phyloP scores from a whole-genome alignment of 75 land plant species.

The Pinus taeda region DNA sequence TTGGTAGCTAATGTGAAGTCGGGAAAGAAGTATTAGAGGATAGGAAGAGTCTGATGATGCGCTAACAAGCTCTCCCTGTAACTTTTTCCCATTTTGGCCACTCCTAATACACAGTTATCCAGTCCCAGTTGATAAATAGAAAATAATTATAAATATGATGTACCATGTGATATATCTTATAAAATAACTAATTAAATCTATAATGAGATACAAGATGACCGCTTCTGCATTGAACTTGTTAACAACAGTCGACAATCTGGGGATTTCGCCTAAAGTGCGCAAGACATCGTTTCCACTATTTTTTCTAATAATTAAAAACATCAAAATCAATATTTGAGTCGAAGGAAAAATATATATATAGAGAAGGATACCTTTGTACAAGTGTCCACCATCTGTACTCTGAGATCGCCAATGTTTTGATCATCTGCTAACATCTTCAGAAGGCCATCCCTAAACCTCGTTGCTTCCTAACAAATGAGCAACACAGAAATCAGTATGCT shows the following conservation, averaged over 20 bases:
- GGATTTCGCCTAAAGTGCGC: not conserved
- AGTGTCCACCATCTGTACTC: slow-evolving; percentile 3
- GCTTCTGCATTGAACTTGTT: not conserved
- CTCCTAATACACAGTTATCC: too few relatives aligned
- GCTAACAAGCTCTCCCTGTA: too few relatives aligned
- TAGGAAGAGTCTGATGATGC: too few relatives aligned
- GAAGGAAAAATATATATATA: not conserved
- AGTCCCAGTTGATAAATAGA: too few relatives aligned
- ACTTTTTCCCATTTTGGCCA: too few relatives aligned
- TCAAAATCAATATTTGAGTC: not conserved
- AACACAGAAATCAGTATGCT: not conserved
- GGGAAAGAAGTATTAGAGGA: too few relatives aligned
- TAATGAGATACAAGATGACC: not conserved
- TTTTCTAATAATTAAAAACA: not conserved
- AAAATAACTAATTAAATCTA: too few relatives aligned
- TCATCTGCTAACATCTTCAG: slow-evolving; percentile 1
- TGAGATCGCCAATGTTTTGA: slow-evolving; percentile 2
- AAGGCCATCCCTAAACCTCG: not conserved
- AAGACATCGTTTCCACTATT: not conserved
- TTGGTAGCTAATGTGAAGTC: too few relatives aligned
- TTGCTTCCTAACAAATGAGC: not conserved
- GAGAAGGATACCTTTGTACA: slow-evolving; percentile 1
- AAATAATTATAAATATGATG: too few relatives aligned
- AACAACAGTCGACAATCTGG: not conserved
- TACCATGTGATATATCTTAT: too few relatives aligned